These are phyloP conservation scores for Ophiostoma tasmaniense DNA, from an alignment of 2,329 filamentous ascomycete genomes.

Conservation along the genomic window DNA sequence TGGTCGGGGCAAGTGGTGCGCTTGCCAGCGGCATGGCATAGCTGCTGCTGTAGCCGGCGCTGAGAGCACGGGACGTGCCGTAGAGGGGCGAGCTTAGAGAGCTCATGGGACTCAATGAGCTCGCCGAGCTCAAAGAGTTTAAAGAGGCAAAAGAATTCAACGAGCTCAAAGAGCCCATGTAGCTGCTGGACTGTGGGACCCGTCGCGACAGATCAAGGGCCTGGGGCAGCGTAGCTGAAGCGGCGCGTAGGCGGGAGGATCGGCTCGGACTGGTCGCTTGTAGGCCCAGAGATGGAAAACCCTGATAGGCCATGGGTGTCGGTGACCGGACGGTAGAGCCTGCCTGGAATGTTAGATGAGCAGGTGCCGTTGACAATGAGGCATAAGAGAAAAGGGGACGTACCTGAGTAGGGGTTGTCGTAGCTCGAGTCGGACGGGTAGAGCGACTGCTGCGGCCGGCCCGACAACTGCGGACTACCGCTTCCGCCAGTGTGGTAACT, in stretches of 20 bases:
- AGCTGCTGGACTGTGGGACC: background rate
- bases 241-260: slow-evolving; percentile 40
- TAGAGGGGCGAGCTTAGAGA: background rate
- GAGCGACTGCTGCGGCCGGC: slow-evolving; percentile 26
- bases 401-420: slow-evolving; percentile 47
- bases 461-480: slow-evolving; percentile 21
- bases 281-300: slow-evolving; percentile 31
- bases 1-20: background rate
- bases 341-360: slow-evolving; percentile 25
- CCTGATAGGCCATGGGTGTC: slow-evolving; percentile 42
- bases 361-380: background rate
- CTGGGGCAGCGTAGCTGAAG: slow-evolving; percentile 37
- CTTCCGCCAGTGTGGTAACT: slow-evolving; percentile 32
- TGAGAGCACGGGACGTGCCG: background rate
- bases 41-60: background rate
- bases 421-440: slow-evolving; percentile 40
- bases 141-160: background rate
- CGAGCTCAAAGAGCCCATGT: background rate
- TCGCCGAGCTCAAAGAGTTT: background rate
- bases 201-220: slow-evolving; percentile 28
- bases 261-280: slow-evolving; percentile 35
- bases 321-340: slow-evolving; percentile 42
- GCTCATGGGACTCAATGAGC: background rate
- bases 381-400: slow-evolving; percentile 22
- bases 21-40: background rate